Evolutionary conservation across 179 eudicot species (phyloP).

Genomic region (Heliamphora pulchella): DNA sequence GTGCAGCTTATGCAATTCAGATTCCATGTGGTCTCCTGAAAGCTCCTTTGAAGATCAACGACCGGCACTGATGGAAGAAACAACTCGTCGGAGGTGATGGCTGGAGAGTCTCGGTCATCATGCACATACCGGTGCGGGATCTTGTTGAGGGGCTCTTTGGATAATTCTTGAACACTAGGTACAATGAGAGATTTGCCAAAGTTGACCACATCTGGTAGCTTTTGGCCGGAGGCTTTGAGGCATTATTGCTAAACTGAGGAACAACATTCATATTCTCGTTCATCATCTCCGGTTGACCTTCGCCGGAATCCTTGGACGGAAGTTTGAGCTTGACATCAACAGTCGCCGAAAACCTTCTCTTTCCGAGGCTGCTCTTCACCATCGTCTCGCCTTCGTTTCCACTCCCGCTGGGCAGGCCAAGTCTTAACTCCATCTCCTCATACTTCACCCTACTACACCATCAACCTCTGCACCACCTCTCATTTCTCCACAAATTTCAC

Average conservation of each 20-base stretch:
- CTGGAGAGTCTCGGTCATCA: slow-evolving; percentile 18
- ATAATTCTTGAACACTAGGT: slow-evolving; percentile 48
- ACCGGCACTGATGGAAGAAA: slow-evolving; percentile 25
- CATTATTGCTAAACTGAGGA: slow-evolving; percentile 18
- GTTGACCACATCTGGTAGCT: slow-evolving; percentile 17
- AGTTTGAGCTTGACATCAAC: slow-evolving; percentile 41
- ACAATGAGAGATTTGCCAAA: slow-evolving; percentile 40
- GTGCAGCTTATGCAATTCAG: slow-evolving; percentile 37
- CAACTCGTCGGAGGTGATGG: neutral
- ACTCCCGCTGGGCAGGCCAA: slow-evolving; percentile 30
- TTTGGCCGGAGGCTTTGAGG: slow-evolving; percentile 42
- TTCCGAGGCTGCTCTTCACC: slow-evolving; percentile 22
- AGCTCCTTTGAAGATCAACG: slow-evolving; percentile 29
- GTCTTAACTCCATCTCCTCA: slow-evolving; percentile 42
- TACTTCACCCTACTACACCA: slow-evolving; percentile 22
- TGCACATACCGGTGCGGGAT: slow-evolving; percentile 41
- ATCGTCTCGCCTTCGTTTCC: slow-evolving; percentile 12
- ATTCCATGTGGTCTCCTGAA: slow-evolving; percentile 15
- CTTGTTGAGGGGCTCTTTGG: slow-evolving; percentile 16
- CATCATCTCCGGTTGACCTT: slow-evolving; percentile 13
- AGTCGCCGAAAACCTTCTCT: slow-evolving; percentile 26
- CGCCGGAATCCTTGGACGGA: neutral
- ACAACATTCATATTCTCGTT: slow-evolving; percentile 26
- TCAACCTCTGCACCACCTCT: slow-evolving; percentile 13
- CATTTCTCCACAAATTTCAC: slow-evolving; percentile 5